These are phyloP conservation scores for Neospermospora avenae DNA, from an alignment of 2,329 filamentous ascomycete genomes.

Conservation along the genomic window DNA sequence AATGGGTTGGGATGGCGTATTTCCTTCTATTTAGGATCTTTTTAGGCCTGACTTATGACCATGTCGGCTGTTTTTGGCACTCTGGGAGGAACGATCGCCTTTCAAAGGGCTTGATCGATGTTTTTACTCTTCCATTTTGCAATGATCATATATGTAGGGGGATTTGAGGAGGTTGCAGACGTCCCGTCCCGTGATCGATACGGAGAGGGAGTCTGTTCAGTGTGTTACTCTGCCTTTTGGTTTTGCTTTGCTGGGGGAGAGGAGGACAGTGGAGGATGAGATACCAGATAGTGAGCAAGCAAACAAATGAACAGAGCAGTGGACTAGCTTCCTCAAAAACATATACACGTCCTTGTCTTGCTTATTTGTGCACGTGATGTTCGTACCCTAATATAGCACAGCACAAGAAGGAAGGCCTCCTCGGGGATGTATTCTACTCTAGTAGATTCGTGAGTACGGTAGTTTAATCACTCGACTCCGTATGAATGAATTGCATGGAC, in stretches of 20 bases:
- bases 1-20: not conserved
- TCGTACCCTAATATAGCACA: too few relatives aligned
- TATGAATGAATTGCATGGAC: too few relatives aligned
- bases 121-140: not conserved
- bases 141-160: too few relatives aligned
- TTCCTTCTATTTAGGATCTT: not conserved
- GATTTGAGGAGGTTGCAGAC: too few relatives aligned
- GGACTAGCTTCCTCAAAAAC: not conserved
- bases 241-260: not conserved
- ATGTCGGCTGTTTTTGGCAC: not conserved
- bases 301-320: not conserved
- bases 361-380: not conserved
- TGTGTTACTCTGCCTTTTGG: too few relatives aligned
- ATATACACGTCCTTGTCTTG: not conserved
- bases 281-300: not conserved
- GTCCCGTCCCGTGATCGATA: too few relatives aligned
- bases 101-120: slow-evolving; percentile 1
- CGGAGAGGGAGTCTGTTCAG: too few relatives aligned
- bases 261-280: not conserved
- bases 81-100: not conserved
- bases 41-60: slow-evolving; percentile 1
- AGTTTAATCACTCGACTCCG: too few relatives aligned
- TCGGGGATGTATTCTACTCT: too few relatives aligned
- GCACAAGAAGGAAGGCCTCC: too few relatives aligned
- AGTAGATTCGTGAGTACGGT: too few relatives aligned